Conservation (phyloP, 805 yeast genomes). For the Myxozyma monticola region DNA sequence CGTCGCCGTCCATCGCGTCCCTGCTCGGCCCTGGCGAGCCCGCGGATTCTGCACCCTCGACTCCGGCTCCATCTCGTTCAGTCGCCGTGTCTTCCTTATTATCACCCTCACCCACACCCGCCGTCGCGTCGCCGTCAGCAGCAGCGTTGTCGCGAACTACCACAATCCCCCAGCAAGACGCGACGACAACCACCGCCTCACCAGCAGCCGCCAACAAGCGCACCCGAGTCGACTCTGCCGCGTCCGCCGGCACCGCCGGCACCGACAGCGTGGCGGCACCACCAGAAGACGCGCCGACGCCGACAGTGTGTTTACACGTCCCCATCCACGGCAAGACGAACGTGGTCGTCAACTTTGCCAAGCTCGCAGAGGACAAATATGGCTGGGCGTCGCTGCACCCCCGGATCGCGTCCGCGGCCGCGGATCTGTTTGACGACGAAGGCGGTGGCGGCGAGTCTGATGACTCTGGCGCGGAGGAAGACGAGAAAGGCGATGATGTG, state of each 20-base stretch:
- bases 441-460: constrained; percentile 41
- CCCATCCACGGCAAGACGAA: constrained; percentile 33
- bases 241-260: constrained; percentile 2
- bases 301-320: constrained; percentile 29
- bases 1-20: constrained; percentile 5
- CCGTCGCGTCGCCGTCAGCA: not conserved
- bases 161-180: not conserved
- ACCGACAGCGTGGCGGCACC: not conserved
- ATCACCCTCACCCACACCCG: constrained; percentile 1
- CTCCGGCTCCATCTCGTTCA: not conserved
- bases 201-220: constrained; percentile 1
- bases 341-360: constrained; percentile 67
- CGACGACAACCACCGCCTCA: not conserved
- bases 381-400: constrained; percentile 56
- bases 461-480: constrained; percentile 33
- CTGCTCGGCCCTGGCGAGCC: not conserved
- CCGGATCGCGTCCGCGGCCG: constrained; percentile 26
- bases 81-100: constrained; percentile 11
- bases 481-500: constrained; percentile 42
- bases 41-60: not conserved
- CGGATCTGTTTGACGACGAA: constrained; percentile 46
- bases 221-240: constrained; percentile 6
- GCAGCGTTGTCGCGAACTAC: not conserved
- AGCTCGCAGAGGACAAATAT: constrained; percentile 77
- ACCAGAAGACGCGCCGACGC: constrained; percentile 7